A percentile compares a stretch with the other conserved stretches of the same genome.
phyloP scores from a whole-genome alignment of 1,284 basidiomycete genomes.

The Megacollybia platyphylla region DNA sequence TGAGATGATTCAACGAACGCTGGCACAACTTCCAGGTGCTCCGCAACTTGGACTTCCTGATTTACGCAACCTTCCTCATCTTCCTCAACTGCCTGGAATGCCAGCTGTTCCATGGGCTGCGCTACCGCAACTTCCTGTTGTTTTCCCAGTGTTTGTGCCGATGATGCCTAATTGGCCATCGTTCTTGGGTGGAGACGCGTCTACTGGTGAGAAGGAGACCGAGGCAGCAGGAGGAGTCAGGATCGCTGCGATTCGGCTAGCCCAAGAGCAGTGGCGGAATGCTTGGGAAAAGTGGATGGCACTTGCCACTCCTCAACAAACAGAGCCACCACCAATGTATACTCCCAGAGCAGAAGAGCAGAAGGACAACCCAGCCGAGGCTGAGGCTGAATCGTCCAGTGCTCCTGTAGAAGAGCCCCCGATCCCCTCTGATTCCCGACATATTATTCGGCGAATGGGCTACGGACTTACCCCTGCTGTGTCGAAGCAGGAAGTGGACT shows the following conservation, averaged over 20 bases:
- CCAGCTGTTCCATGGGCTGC: slow-evolving; percentile 52
- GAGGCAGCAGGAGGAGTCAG: slow-evolving; percentile 20
- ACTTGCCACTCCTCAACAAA: slow-evolving; percentile 31
- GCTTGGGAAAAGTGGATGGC: slow-evolving; percentile 68
- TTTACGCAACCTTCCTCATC: slow-evolving; percentile 38
- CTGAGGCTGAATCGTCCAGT: slow-evolving; percentile 8
- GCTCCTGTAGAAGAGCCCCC: not conserved
- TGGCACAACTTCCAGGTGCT: slow-evolving; percentile 56
- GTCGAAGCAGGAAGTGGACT: slow-evolving; percentile 52
- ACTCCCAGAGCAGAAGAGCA: slow-evolving; percentile 35
- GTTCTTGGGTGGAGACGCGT: slow-evolving; percentile 37
- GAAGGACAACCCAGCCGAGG: slow-evolving; percentile 1
- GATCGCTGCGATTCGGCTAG: slow-evolving; percentile 27
- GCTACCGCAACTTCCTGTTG: slow-evolving; percentile 60
- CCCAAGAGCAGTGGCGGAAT: slow-evolving; percentile 47
- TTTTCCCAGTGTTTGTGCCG: slow-evolving; percentile 70
- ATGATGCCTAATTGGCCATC: slow-evolving; percentile 54
- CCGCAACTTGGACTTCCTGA: slow-evolving; percentile 38
- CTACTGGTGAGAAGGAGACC: slow-evolving; percentile 16
- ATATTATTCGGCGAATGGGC: slow-evolving; percentile 8
- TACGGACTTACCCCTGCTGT: slow-evolving; percentile 15
- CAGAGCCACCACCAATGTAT: slow-evolving; percentile 56
- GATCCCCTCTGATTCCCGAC: slow-evolving; percentile 4
- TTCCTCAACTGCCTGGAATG: slow-evolving; percentile 40
- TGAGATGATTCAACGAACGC: slow-evolving; percentile 61